Conservation (phyloP, 2,329 filamentous ascomycete species). For the Ceratocystis ficicola region DNA sequence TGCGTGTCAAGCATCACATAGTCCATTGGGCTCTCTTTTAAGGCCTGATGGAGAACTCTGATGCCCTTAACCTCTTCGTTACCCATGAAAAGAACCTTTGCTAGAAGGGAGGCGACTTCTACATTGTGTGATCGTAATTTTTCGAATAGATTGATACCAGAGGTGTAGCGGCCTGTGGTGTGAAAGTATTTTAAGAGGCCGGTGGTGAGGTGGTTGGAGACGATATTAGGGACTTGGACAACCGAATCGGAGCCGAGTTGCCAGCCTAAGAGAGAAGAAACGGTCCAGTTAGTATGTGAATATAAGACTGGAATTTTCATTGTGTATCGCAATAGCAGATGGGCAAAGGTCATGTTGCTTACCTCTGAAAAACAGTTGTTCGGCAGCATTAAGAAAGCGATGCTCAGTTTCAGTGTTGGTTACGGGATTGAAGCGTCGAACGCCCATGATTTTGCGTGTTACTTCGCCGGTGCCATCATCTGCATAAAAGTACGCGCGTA, state of each 20-base stretch:
- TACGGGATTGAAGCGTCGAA: constrained; percentile 91
- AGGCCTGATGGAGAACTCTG: constrained; percentile 70
- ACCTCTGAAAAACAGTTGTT: constrained; percentile 91
- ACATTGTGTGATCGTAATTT: constrained; percentile 83
- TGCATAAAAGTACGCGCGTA: constrained; percentile 91
- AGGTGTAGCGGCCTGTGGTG: constrained; percentile 86
- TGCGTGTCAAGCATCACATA: constrained; percentile 93
- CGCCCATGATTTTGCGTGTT: constrained; percentile 95
- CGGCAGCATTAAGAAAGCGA: constrained; percentile 84
- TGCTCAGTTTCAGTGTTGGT: constrained; percentile 98
- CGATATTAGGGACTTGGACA: constrained; percentile 92
- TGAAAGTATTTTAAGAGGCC: constrained; percentile 89
- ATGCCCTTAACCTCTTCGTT: constrained; percentile 97
- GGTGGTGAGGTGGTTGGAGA: constrained; percentile 90
- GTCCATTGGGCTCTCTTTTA: constrained; percentile 92
- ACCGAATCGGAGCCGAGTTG: constrained; percentile 93
- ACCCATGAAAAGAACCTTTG: constrained; percentile 83
- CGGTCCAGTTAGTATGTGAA: constrained; percentile 22
- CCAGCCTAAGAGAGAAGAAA: constrained; percentile 48
- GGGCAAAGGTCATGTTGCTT: constrained; percentile 23
- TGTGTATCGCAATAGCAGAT: not conserved
- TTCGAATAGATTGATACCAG: constrained; percentile 94
- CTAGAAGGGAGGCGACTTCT: constrained; percentile 84
- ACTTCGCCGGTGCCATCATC: constrained; percentile 89
- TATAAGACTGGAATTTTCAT: not conserved